These are phyloP conservation scores for Chlorella sp. DNA, from an alignment of 139 green algal species.

Conservation along the genomic window DNA sequence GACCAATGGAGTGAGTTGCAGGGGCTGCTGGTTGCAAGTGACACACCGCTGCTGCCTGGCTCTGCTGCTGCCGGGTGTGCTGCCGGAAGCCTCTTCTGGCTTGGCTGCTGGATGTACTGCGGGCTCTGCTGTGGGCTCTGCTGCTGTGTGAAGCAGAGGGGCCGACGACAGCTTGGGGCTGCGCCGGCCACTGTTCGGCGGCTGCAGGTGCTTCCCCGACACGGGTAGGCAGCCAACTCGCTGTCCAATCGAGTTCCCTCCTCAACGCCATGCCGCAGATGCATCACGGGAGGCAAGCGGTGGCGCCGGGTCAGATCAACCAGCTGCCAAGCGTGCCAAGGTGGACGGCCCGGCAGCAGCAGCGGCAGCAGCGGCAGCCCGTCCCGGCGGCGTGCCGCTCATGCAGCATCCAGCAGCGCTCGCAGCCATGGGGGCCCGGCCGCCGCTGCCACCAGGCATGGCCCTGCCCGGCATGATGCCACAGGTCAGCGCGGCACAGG, in stretches of 20 bases:
- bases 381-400: neutral
- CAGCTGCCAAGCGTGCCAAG: slow-evolving; percentile 32
- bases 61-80: too few relatives aligned
- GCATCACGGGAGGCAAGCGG: neutral
- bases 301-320: neutral
- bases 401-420: neutral
- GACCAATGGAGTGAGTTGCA: neutral
- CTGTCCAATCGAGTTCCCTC: too few relatives aligned
- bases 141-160: neutral
- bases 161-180: too few relatives aligned
- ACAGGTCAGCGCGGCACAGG: neutral
- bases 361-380: neutral
- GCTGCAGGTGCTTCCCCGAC: too few relatives aligned
- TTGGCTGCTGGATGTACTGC: too few relatives aligned
- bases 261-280: too few relatives aligned
- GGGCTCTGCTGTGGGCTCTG: neutral
- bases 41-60: neutral
- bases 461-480: neutral
- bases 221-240: too few relatives aligned
- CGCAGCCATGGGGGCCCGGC: neutral
- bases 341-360: neutral
- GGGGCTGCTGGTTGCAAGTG: neutral
- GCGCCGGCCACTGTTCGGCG: too few relatives aligned
- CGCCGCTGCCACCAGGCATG: slow-evolving; percentile 8
- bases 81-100: too few relatives aligned